Evolutionary conservation across 306 rosid genomes (phyloP), one percentile per base, ranked within the genome.

Genomic region (Medicago arabica): DNA sequence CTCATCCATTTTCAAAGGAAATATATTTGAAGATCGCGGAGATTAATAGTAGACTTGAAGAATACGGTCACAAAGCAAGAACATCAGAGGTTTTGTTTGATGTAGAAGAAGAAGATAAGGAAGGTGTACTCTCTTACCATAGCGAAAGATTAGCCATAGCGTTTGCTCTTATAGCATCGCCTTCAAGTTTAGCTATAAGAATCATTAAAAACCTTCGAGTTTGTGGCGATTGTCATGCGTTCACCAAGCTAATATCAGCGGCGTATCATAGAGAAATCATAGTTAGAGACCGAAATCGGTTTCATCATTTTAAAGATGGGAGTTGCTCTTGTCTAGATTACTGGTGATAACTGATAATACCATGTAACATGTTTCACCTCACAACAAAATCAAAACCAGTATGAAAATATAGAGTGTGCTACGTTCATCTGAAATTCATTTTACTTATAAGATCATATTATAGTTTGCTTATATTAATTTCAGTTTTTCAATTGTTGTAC

Each of bases 141-240:
- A 83, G 89, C 8, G 83, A 86, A 78, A 83, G 78, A 65, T 81
- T 86, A 17, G 86, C 85, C 18, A 69, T 86, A 73, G 86, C 87
- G 3, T 83, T 86, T 80, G 86, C 81, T 49, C 83, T 86, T 14
- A 17, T 74, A 49, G 74, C 79, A 41, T 80, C 74, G 8, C 49
- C 83, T 86, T 69, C 57, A 16, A 74, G 70, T 76, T 74, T 66
- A 11, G 55, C 74, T 10, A 74, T 83, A 53, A 67, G 85, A 80
- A 80, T 86, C 54, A 65, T 77, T n/a, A 74, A 80, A 65, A 86
- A 86, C 67, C 83, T 83, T 41, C 71, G 89, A 51, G 83, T 86
- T 41, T 83, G 89, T 69, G 68, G 62, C 69, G 87, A 86, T 44
- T 77, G 83, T 58, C 85, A 83, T 74, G 81, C 9, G 47, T 16